Evolutionary conservation across 169 alveolate species (phyloP).

Genomic region (Cryptosporidium tyzzeri): DNA sequence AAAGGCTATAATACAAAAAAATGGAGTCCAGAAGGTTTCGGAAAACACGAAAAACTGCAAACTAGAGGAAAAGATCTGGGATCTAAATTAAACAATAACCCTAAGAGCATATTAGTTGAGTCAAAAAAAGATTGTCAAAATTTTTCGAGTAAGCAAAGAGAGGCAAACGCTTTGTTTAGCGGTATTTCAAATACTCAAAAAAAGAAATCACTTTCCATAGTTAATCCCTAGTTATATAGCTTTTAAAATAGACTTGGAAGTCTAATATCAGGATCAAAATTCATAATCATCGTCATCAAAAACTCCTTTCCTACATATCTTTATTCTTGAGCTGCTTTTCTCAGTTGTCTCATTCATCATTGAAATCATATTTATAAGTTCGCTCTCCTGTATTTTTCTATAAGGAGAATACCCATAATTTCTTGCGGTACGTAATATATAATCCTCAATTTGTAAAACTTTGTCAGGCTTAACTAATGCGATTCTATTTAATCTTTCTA

Average conservation of each 20-base stretch:
- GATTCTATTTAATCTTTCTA: conserved; percentile 57
- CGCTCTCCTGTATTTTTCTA: conserved; percentile 31
- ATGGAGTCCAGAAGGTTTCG: conserved; percentile 73
- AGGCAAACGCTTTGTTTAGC: conserved; percentile 39
- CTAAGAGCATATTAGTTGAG: background rate
- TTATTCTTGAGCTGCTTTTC: conserved; percentile 20
- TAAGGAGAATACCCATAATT: conserved; percentile 30
- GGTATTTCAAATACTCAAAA: conserved; percentile 43
- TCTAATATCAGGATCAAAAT: background rate
- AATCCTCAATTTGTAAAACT: conserved; percentile 48
- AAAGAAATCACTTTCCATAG: background rate
- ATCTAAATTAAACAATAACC: background rate
- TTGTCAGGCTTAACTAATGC: conserved; percentile 72
- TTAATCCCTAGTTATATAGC: background rate
- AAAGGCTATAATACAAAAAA: background rate
- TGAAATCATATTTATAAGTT: conserved; percentile 36
- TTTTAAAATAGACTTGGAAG: background rate
- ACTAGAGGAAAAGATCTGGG: background rate
- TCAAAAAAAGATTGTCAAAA: background rate
- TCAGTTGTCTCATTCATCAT: conserved; percentile 19
- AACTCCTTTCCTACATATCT: conserved; percentile 34
- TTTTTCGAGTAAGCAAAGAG: conserved; percentile 28
- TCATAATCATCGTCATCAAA: conserved; percentile 69
- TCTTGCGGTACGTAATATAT: conserved; percentile 46
- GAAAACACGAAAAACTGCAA: background rate